A percentile compares a stretch with the other conserved stretches of the same genome.
These are phyloP conservation scores for Penicillium ochrochloron DNA, from an alignment of 495 filamentous ascomycete species.

Conservation along the genomic window DNA sequence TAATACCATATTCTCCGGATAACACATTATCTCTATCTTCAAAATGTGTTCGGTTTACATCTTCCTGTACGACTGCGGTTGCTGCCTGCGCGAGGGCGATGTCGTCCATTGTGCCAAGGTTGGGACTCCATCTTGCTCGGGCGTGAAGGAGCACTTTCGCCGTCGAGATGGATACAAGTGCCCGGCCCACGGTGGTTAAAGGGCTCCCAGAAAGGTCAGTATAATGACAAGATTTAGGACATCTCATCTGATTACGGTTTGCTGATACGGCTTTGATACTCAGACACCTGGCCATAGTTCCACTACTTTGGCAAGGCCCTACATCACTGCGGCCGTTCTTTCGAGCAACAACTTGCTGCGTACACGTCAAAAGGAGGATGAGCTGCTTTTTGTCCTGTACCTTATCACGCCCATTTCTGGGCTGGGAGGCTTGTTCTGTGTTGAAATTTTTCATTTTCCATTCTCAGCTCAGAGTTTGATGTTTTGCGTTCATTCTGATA, in stretches of 20 bases:
- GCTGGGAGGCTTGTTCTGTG: background rate
- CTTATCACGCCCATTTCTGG: background rate
- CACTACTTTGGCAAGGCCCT: background rate
- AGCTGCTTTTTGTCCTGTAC: background rate
- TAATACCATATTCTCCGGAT: background rate
- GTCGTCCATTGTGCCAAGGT: constrained; percentile 45
- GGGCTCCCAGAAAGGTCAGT: constrained; percentile 11
- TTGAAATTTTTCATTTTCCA: background rate
- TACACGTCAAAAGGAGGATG: constrained; percentile 1
- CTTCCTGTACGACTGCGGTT: constrained; percentile 50
- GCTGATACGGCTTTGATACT: background rate
- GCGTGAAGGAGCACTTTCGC: constrained; percentile 44
- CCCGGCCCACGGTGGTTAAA: constrained; percentile 42
- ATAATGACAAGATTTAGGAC: too few species aligned
- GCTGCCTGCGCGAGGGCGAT: constrained; percentile 40
- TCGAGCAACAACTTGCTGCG: background rate
- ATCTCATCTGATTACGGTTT: background rate
- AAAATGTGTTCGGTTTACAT: constrained; percentile 51
- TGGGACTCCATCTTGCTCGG: constrained; percentile 38
- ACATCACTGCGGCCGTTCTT: background rate
- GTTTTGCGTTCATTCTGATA: background rate
- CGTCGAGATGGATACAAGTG: constrained; percentile 44
- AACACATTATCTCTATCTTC: background rate
- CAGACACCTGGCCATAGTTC: background rate
- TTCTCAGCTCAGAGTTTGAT: background rate